A percentile compares a stretch with the other conserved stretches of the same genome.
phyloP scores from a whole-genome alignment of 768 basidiomycete genomes.

The Dictyophora rubrovolvata region DNA sequence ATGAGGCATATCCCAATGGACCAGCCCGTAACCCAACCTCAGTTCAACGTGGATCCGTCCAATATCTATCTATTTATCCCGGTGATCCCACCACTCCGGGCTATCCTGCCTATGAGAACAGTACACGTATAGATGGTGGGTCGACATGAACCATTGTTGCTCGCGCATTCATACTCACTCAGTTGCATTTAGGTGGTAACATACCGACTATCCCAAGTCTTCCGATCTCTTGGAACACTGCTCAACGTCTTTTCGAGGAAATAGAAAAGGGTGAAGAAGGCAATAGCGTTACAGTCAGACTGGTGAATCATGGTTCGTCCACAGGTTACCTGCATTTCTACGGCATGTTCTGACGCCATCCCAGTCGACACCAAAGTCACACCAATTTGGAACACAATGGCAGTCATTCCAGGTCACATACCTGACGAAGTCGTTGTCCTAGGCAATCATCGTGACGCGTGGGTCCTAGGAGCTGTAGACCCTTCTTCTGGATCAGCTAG shows the following conservation, averaged over 20 bases:
- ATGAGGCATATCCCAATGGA: conserved; percentile 68
- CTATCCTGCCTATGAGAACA: conserved; percentile 76
- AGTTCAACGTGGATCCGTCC: conserved; percentile 79
- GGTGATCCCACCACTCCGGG: conserved; percentile 85
- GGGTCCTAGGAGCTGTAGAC: conserved; percentile 77
- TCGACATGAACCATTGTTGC: neutral
- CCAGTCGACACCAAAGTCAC: conserved; percentile 68
- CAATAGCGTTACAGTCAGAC: conserved; percentile 35
- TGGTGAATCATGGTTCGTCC: conserved; percentile 48
- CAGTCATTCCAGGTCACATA: conserved; percentile 72
- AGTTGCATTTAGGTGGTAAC: conserved; percentile 32
- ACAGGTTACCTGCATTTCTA: neutral
- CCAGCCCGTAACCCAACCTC: conserved; percentile 80
- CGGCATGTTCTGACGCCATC: neutral
- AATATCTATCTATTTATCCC: conserved; percentile 55
- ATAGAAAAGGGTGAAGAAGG: conserved; percentile 35
- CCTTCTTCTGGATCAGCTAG: conserved; percentile 74
- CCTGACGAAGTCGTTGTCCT: conserved; percentile 78
- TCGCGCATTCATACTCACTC: neutral
- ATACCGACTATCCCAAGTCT: conserved; percentile 73
- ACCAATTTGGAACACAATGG: conserved; percentile 88
- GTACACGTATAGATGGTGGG: conserved; percentile 40
- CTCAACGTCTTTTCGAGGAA: conserved; percentile 50
- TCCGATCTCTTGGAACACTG: conserved; percentile 86
- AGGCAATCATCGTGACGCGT: conserved; percentile 83